These are phyloP conservation scores for Lenwebbia sp. DNA, from an alignment of 345 rosid genomes.

Conservation along the genomic window DNA sequence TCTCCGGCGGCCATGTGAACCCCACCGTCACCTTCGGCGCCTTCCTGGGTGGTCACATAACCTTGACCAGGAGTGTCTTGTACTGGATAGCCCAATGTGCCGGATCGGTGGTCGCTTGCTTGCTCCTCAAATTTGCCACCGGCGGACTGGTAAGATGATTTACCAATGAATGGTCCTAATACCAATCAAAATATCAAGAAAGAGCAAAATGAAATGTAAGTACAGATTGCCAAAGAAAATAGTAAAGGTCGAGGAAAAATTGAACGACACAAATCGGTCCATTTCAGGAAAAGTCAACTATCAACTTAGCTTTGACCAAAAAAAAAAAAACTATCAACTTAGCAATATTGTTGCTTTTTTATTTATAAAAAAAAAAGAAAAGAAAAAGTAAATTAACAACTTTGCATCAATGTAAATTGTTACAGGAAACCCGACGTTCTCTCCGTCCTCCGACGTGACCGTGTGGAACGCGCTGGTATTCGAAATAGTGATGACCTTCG, in stretches of 20 bases:
- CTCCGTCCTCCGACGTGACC: too few relatives aligned
- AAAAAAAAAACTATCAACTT: background rate
- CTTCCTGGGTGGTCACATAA: constrained; percentile 49
- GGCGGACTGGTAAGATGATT: constrained; percentile 38
- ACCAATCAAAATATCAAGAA: background rate
- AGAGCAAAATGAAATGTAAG: background rate
- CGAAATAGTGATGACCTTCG: too few relatives aligned
- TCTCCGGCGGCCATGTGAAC: constrained; percentile 74
- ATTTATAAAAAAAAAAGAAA: background rate
- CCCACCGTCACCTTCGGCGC: constrained; percentile 71
- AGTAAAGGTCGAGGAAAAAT: background rate
- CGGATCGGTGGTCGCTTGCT: constrained; percentile 54
- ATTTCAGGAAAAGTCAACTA: background rate
- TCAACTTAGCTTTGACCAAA: too few relatives aligned
- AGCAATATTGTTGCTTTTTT: background rate
- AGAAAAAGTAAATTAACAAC: background rate
- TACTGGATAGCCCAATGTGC: constrained; percentile 57
- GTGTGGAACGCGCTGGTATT: too few relatives aligned
- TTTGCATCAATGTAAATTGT: background rate
- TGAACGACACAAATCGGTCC: background rate
- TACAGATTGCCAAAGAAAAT: background rate
- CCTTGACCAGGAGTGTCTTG: constrained; percentile 31
- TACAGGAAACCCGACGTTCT: too few relatives aligned
- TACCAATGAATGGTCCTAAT: background rate
- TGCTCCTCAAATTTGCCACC: constrained; percentile 56